A percentile compares a stretch with the other conserved stretches of the same genome.
Conservation (phyloP, 257 asterid genomes). For the Mitragyna speciosa region DNA sequence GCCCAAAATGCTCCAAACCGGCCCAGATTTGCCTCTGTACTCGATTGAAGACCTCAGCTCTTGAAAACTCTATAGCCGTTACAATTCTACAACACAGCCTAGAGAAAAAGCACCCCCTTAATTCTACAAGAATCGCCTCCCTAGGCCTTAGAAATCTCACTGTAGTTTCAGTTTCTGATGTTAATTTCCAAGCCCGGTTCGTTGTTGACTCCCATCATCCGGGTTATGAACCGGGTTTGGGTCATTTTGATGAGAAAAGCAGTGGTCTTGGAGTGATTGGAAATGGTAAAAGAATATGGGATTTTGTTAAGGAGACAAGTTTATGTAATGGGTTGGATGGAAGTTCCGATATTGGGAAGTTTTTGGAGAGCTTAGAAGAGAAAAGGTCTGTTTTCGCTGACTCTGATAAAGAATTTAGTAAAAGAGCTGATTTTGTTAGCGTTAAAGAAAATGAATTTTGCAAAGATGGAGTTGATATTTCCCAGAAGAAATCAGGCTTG, state of each 20-base stretch:
- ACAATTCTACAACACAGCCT: conserved; percentile 75
- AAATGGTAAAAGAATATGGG: conserved; percentile 14
- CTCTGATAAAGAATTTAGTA: conserved; percentile 9
- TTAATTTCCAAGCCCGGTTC: conserved; percentile 56
- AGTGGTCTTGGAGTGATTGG: conserved; percentile 41
- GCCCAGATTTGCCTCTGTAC: conserved; percentile 64
- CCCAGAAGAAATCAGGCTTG: too few species aligned
- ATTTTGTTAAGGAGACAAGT: conserved; percentile 1
- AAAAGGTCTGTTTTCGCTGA: background rate
- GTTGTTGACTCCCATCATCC: conserved; percentile 30
- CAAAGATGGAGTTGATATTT: too few species aligned
- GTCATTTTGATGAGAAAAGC: conserved; percentile 23
- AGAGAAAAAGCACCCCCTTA: conserved; percentile 79
- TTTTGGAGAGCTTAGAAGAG: conserved; percentile 9
- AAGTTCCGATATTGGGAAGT: conserved; percentile 3
- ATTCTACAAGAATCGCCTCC: conserved; percentile 71
- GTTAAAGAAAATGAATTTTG: background rate
- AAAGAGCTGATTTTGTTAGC: conserved; percentile 10
- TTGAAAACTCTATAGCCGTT: conserved; percentile 60
- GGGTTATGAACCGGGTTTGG: conserved; percentile 4
- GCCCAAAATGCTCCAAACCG: conserved; percentile 77
- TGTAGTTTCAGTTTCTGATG: conserved; percentile 60
- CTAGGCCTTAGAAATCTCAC: conserved; percentile 55
- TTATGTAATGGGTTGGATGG: background rate
- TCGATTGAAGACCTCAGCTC: conserved; percentile 49